These are phyloP conservation scores for Podospora pseudopauciseta DNA, from an alignment of 495 filamentous ascomycete species.

Conservation along the genomic window DNA sequence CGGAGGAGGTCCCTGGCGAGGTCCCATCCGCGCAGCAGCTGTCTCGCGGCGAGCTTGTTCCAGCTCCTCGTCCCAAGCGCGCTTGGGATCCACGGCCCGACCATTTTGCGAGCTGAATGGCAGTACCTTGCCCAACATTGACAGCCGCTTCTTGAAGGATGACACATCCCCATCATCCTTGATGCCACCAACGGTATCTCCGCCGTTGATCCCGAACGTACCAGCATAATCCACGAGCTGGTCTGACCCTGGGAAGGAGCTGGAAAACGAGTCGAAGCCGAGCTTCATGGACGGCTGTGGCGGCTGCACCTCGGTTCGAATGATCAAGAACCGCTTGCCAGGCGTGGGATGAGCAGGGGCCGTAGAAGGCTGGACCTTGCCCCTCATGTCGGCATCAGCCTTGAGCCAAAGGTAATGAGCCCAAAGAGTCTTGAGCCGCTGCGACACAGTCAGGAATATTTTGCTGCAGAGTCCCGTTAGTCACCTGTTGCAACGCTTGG, in stretches of 20 bases:
- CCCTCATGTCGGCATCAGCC: constrained; percentile 55
- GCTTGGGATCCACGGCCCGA: constrained; percentile 15
- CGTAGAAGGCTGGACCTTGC: constrained; percentile 62
- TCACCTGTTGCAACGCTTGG: not conserved
- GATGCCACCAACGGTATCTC: not conserved
- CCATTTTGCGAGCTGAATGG: constrained; percentile 42
- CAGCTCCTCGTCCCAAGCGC: constrained; percentile 40
- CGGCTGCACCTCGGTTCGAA: constrained; percentile 73
- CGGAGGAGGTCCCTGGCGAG: constrained; percentile 27
- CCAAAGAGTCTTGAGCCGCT: constrained; percentile 71
- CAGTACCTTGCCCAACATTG: constrained; percentile 64
- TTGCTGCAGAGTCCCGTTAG: constrained; percentile 37
- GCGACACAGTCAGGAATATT: constrained; percentile 68
- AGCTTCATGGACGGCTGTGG: constrained; percentile 45
- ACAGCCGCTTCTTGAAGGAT: constrained; percentile 61
- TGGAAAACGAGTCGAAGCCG: constrained; percentile 41
- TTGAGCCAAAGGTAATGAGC: constrained; percentile 73
- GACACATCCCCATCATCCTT: constrained; percentile 17
- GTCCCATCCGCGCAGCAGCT: constrained; percentile 25
- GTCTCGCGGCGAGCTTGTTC: constrained; percentile 44
- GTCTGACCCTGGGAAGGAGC: constrained; percentile 13
- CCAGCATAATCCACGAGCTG: constrained; percentile 16
- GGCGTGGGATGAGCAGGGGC: constrained; percentile 84
- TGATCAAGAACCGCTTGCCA: constrained; percentile 86
- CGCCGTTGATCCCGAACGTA: constrained; percentile 9